A percentile compares a stretch with the other conserved stretches of the same genome.
These are phyloP conservation scores for Wickerhamomyces tratensis DNA, from an alignment of 805 yeast species.

Conservation along the genomic window DNA sequence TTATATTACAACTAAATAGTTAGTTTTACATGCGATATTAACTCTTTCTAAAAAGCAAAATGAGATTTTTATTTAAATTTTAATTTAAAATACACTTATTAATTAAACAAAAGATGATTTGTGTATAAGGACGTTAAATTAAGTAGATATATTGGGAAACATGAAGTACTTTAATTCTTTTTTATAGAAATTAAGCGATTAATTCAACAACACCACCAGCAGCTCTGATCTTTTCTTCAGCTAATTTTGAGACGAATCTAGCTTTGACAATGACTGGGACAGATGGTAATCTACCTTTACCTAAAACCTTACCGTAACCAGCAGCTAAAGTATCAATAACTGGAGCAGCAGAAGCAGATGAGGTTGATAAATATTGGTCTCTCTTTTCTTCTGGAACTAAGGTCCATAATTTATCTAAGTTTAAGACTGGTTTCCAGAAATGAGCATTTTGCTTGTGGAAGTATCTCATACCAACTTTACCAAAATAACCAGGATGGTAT, in stretches of 20 bases:
- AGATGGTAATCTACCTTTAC: conserved; percentile 96
- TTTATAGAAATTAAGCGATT: conserved; percentile 61
- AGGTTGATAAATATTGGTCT: conserved; percentile 81
- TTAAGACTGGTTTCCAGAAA: conserved; percentile 96
- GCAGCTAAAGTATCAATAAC: conserved; percentile 98
- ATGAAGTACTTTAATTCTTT: background rate
- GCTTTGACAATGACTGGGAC: conserved; percentile 99
- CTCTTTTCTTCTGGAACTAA: conserved; percentile 89
- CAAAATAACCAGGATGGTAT: conserved; percentile 99
- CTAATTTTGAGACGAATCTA: conserved; percentile 97
- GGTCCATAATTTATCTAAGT: conserved; percentile 98
- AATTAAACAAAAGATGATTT: too few relatives aligned
- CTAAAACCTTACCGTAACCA: conserved; percentile 99
- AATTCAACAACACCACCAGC: conserved; percentile 99
- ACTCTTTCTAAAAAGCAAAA: too few relatives aligned
- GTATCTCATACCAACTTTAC: conserved; percentile 99
- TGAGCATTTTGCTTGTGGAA: conserved; percentile 93
- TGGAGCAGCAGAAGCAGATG: conserved; percentile 89
- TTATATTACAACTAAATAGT: too few relatives aligned
- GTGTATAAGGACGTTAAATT: background rate
- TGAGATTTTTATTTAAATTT: too few relatives aligned
- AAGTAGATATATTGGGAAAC: background rate
- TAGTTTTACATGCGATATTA: too few relatives aligned
- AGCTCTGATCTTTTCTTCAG: conserved; percentile 99
- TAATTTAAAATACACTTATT: background rate